Base-by-base conservation (phyloP, 192 early-diverging fungal species). In the Rhizophagus clarus region DNA sequence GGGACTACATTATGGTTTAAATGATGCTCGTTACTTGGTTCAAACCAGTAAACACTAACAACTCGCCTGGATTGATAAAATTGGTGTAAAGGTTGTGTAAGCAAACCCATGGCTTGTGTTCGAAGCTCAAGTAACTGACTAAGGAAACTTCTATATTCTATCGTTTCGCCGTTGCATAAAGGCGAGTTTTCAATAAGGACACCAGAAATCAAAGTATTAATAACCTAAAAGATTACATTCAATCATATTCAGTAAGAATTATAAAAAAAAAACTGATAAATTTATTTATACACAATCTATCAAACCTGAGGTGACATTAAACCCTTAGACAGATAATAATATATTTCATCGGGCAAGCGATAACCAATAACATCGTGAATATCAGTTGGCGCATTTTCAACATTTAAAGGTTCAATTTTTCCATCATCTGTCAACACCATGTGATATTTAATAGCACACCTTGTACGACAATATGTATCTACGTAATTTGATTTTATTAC, bases 291-390 rank as follows among this genome's bases (percentile, higher is more conserved):
- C 42, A 72, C 3, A 73, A 20, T 22, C 28, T 47, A 22, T 14
- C 62, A 77, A 34, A 63, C 85, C 49, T 88, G 90, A 63, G 92
- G 90, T 11, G 89, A 87, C 28, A 95, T 82, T 17, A 92, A 66
- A 28, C 94, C 92, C 26, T 84, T 89, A 11, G 89, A 89, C 29
- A 95, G 81, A 77, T 91, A 91, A 77, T 90, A 91, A 67, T 95
- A 94, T 11, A 91, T 83, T 32, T 86, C 86, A 51, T 90, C 88
- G 1, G 94, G 94, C 51, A 95, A 87, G 22, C 93, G 87, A 81
- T 91, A 93, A 10, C 94, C 94, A 81, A 95, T 91, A 34, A 94
- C 88, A 66, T 94, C 94, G 74, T 95, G 94, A 70, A 95, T 87
- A 77, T 95, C 94, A 74, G 85, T 91, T 10, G 94, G 94, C 28